Evolutionary conservation across 768 basidiomycete species (phyloP).

Genomic region (Hygrophorus russula): DNA sequence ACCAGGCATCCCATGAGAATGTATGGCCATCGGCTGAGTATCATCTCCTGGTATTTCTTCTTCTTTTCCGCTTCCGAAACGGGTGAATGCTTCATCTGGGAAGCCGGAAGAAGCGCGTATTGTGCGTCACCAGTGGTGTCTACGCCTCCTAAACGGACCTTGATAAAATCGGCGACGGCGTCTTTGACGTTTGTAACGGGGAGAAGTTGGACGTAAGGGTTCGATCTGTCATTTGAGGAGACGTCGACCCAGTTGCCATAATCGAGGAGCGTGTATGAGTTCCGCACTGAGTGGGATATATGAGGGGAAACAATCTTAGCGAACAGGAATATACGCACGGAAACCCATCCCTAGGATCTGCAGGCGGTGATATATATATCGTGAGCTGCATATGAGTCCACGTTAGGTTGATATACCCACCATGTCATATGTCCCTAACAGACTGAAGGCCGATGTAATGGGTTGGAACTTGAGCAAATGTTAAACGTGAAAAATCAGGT

Average conservation of each 20-base stretch:
- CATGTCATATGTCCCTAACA: constrained; percentile 65
- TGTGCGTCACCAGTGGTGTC: constrained; percentile 44
- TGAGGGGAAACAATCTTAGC: neutral
- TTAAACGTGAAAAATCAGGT: neutral
- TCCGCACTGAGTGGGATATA: constrained; percentile 47
- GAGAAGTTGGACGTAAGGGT: constrained; percentile 63
- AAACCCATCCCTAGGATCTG: constrained; percentile 4
- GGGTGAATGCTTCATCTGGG: constrained; percentile 51
- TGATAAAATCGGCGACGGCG: constrained; percentile 58
- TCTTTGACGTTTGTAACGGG: constrained; percentile 39
- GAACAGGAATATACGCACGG: neutral
- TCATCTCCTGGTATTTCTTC: constrained; percentile 48
- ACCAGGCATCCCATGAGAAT: constrained; percentile 52
- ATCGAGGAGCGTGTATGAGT: constrained; percentile 60
- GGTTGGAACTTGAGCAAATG: constrained; percentile 58
- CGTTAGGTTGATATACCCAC: constrained; percentile 27
- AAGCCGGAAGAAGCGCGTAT: constrained; percentile 49
- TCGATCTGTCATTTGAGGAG: constrained; percentile 30
- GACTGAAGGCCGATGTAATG: constrained; percentile 67
- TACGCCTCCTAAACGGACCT: constrained; percentile 45
- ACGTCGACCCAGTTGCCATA: constrained; percentile 55
- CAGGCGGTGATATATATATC: neutral
- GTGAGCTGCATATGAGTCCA: constrained; percentile 4
- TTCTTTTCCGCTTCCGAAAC: constrained; percentile 56
- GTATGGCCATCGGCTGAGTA: constrained; percentile 65